Evolutionary conservation across 2,329 filamentous ascomycete genomes (phyloP).

Genomic region (Lasiodiplodia citricola): DNA sequence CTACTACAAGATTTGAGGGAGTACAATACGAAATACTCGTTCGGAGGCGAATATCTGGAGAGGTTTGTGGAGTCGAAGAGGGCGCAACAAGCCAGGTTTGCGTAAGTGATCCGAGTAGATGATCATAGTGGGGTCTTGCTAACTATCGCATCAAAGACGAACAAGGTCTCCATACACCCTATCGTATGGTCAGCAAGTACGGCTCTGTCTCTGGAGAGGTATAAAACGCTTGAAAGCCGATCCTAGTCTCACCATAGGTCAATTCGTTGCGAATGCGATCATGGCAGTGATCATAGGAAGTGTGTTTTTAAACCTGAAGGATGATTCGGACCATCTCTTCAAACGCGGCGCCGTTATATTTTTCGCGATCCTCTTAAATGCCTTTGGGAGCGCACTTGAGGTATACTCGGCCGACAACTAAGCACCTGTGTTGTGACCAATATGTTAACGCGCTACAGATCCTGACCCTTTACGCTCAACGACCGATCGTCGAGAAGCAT

Average conservation of each 20-base stretch:
- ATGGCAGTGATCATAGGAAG: constrained; percentile 80
- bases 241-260: constrained; percentile 72
- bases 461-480: constrained; percentile 73
- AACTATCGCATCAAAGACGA: constrained; percentile 48
- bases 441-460: neutral
- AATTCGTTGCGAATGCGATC: constrained; percentile 72
- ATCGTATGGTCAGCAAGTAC: constrained; percentile 75
- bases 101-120: neutral
- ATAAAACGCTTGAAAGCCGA: constrained; percentile 79
- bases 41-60: constrained; percentile 51
- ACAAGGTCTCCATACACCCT: constrained; percentile 81
- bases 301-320: constrained; percentile 78
- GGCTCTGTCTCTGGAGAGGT: constrained; percentile 80
- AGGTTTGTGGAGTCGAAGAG: constrained; percentile 54
- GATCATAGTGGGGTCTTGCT: neutral
- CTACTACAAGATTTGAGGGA: constrained; percentile 52
- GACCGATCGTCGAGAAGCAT: constrained; percentile 92
- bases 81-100: constrained; percentile 52
- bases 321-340: constrained; percentile 75
- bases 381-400: constrained; percentile 79
- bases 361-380: constrained; percentile 86
- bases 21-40: constrained; percentile 53
- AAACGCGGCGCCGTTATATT: constrained; percentile 80
- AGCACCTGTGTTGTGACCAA: no score
- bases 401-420: constrained; percentile 42